Evolutionary conservation across 129 eudicot genomes (phyloP).

Genomic region (Chrysanthemum lavandulifolium): DNA sequence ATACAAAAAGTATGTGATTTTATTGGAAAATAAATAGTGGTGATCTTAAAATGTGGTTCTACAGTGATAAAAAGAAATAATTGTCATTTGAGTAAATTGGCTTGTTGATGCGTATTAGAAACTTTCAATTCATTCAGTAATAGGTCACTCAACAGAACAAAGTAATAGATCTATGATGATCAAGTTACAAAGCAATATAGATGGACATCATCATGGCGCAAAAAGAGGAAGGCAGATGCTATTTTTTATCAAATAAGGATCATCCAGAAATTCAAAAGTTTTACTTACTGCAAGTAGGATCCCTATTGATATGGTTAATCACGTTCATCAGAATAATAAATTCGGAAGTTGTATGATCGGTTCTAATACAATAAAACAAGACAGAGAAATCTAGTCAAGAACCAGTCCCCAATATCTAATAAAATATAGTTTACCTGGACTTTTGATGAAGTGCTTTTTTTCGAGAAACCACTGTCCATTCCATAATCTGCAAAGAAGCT

Average conservation of each 20-base stretch:
- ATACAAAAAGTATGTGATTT: too few relatives aligned
- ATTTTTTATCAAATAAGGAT: background rate
- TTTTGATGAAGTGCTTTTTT: conserved; percentile 70
- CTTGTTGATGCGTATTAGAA: background rate
- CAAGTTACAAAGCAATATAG: background rate
- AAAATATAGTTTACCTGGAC: conserved; percentile 52
- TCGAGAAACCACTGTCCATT: conserved; percentile 82
- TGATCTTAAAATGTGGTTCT: too few relatives aligned
- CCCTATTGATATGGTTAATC: conserved; percentile 3
- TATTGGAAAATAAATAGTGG: background rate
- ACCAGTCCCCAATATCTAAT: background rate
- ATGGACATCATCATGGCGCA: background rate
- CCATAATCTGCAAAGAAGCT: conserved; percentile 91
- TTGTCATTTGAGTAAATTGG: background rate
- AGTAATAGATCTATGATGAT: background rate
- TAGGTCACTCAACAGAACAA: background rate
- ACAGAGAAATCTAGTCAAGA: background rate
- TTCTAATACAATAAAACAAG: background rate
- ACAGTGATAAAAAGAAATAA: too few relatives aligned
- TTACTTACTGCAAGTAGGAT: background rate
- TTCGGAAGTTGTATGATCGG: background rate
- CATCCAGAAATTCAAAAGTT: conserved; percentile 11
- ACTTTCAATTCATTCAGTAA: background rate
- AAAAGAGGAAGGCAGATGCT: background rate
- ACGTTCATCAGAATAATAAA: background rate